phyloP scores from a whole-genome alignment of 306 rosid genomes.

The Begonia loranthoides region DNA sequence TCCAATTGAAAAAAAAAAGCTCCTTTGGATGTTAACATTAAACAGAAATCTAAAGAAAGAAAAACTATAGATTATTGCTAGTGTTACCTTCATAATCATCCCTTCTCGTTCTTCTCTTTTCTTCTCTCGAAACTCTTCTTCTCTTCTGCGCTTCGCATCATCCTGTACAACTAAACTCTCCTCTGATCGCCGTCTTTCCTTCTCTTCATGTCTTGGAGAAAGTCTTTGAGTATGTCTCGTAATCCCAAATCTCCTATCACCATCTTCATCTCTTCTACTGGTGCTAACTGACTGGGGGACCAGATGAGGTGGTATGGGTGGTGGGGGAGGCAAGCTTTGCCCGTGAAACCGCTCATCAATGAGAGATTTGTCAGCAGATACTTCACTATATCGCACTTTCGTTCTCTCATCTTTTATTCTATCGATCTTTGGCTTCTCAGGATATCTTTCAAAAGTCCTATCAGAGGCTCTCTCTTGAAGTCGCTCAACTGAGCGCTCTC shows the following conservation, averaged over 20 bases:
- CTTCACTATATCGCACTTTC: constrained; percentile 64
- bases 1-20: not conserved
- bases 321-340: constrained; percentile 96
- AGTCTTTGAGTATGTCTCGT: constrained; percentile 80
- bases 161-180: constrained; percentile 71
- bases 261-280: constrained; percentile 89
- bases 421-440: constrained; percentile 78
- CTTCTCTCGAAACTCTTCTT: constrained; percentile 88
- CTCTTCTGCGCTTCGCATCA: constrained; percentile 82
- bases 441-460: constrained; percentile 55
- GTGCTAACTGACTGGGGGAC: constrained; percentile 84
- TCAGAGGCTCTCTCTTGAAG: constrained; percentile 64
- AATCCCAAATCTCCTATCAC: constrained; percentile 79
- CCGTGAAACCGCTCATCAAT: constrained; percentile 80
- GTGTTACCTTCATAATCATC: constrained; percentile 49
- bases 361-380: constrained; percentile 56
- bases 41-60: no score
- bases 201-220: constrained; percentile 96
- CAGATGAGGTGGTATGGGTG: constrained; percentile 89
- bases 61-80: no score
- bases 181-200: constrained; percentile 87
- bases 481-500: constrained; percentile 87
- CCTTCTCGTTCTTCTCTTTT: constrained; percentile 80
- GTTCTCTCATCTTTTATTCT: constrained; percentile 64
- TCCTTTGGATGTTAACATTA: not conserved